Percentiles rank a stretch among this genome's conserved stretches.
Conservation (phyloP, 352 stramenopile genomes). For the Pythium phragmitis region DNA sequence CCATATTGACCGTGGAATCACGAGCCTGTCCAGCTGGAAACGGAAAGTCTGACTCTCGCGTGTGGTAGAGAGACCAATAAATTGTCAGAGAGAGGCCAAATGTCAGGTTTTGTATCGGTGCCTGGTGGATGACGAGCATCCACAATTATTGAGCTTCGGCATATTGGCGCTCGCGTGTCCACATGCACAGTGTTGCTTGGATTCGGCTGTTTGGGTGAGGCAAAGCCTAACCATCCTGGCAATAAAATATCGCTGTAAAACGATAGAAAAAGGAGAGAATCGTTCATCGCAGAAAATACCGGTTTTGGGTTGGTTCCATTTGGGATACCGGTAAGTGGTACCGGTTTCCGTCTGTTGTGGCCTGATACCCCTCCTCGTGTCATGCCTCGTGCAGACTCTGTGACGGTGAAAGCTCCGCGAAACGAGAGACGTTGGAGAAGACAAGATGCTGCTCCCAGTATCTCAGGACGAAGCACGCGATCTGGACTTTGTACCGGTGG, state of each 20-base stretch:
- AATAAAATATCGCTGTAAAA: not conserved
- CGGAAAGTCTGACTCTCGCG: constrained; percentile 4
- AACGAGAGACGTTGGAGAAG: not conserved
- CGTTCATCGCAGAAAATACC: not conserved
- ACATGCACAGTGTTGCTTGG: not conserved
- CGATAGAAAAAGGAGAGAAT: not conserved
- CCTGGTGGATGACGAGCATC: not conserved
- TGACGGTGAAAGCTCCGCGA: not conserved
- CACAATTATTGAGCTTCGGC: constrained; percentile 2
- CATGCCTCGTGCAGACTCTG: constrained; percentile 5
- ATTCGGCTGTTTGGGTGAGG: constrained; percentile 8
- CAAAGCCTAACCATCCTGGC: not conserved
- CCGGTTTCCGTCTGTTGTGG: not conserved
- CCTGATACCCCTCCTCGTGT: constrained; percentile 5
- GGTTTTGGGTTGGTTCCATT: not conserved
- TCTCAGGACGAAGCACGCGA: constrained; percentile 25
- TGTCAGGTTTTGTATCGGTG: not conserved
- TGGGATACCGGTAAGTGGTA: not conserved
- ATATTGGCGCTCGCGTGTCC: not conserved
- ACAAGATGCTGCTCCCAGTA: constrained; percentile 24
- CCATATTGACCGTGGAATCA: too few relatives aligned
- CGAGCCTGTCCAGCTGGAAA: not conserved
- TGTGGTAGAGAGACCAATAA: not conserved
- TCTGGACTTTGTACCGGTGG: constrained; percentile 2
- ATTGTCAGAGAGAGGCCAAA: not conserved